Percentiles rank a stretch among this genome's conserved stretches.
phyloP scores from a whole-genome alignment of 352 stramenopile genomes.

The Globisporangium cylindrosporum region DNA sequence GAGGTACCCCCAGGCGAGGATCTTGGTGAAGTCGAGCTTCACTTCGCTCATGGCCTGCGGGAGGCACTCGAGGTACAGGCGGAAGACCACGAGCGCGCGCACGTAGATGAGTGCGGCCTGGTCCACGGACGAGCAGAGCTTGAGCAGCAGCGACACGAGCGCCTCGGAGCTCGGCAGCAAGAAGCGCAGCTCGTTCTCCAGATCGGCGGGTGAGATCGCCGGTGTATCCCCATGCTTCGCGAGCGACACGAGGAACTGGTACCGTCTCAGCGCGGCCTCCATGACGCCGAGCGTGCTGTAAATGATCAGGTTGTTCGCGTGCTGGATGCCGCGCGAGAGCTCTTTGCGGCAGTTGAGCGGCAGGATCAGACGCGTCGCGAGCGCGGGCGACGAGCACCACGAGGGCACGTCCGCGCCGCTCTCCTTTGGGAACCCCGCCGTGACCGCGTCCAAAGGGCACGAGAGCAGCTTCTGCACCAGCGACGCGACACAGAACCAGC shows the following conservation, averaged over 20 bases:
- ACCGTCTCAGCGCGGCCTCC: slow-evolving; percentile 54
- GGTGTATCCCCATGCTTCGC: slow-evolving; percentile 8
- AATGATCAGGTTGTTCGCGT: slow-evolving; percentile 69
- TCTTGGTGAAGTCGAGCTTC: slow-evolving; percentile 85
- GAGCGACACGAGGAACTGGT: slow-evolving; percentile 36
- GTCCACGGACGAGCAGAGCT: slow-evolving; percentile 50
- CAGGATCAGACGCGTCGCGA: slow-evolving; percentile 63
- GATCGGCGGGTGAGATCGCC: slow-evolving; percentile 22
- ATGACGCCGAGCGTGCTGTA: slow-evolving; percentile 73
- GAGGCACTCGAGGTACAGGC: slow-evolving; percentile 72
- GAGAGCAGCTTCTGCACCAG: slow-evolving; percentile 68
- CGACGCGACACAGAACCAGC: slow-evolving; percentile 76
- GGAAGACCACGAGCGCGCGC: slow-evolving; percentile 68
- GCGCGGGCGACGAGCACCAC: slow-evolving; percentile 44
- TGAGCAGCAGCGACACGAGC: slow-evolving; percentile 76
- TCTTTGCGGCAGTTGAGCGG: slow-evolving; percentile 76
- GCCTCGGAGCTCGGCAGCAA: slow-evolving; percentile 74
- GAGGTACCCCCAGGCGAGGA: slow-evolving; percentile 59
- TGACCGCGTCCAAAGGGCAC: slow-evolving; percentile 42
- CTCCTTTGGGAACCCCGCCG: slow-evolving; percentile 20
- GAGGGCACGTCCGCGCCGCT: slow-evolving; percentile 13
- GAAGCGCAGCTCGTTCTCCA: slow-evolving; percentile 67
- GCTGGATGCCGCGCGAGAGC: slow-evolving; percentile 77
- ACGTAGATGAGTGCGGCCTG: slow-evolving; percentile 61
- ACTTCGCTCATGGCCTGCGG: slow-evolving; percentile 73